Conservation (phyloP, 2,329 filamentous ascomycete genomes). For the Cercospora zeina region DNA sequence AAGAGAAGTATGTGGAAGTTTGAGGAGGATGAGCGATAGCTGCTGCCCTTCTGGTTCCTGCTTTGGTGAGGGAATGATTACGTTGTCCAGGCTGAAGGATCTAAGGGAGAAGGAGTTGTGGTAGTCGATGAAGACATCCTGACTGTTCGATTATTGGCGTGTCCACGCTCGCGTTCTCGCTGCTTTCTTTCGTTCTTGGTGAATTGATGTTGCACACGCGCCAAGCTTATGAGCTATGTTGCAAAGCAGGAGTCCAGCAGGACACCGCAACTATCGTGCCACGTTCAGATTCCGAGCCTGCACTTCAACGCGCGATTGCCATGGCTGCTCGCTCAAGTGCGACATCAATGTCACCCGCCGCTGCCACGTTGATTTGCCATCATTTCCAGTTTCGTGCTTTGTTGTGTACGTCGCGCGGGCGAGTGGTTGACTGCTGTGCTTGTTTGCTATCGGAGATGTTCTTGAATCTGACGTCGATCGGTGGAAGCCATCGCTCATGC, state of each 20-base stretch:
- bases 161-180: background rate
- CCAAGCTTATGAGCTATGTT: background rate
- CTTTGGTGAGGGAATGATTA: no score
- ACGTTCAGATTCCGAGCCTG: background rate
- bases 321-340: background rate
- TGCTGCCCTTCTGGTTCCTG: no score
- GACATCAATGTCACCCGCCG: background rate
- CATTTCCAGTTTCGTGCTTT: background rate
- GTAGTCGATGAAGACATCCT: no score
- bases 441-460: background rate
- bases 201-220: background rate
- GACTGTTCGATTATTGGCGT: no score
- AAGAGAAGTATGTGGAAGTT: no score
- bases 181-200: background rate
- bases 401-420: background rate
- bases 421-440: background rate
- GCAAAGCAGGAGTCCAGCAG: background rate
- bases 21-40: no score
- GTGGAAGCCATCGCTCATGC: background rate
- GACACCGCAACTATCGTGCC: background rate
- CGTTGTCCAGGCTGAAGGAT: no score
- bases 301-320: background rate
- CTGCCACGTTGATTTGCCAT: background rate
- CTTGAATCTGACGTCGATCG: background rate
- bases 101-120: no score